Conservation (phyloP, 2,329 filamentous ascomycete species). For the Endothia cerciana region DNA sequence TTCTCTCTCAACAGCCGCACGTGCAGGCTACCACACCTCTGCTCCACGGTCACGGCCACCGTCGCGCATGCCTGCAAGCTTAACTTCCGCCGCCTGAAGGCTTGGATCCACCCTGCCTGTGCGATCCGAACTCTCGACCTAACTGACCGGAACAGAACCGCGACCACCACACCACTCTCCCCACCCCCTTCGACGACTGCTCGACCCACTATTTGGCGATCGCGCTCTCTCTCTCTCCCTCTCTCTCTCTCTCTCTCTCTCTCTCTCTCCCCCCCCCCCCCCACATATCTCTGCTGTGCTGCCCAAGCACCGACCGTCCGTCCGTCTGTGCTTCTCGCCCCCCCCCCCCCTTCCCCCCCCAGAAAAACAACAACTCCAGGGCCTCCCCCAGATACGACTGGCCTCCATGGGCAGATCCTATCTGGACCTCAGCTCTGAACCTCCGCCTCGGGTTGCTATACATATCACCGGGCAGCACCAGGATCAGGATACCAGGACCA, state of each 20-base stretch:
- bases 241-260: neutral
- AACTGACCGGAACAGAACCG: no score
- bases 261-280: neutral
- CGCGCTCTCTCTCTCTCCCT: neutral
- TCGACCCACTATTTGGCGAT: neutral
- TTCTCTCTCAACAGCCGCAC: neutral
- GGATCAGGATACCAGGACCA: neutral
- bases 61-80: conserved; percentile 1
- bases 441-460: neutral
- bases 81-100: conserved; percentile 5
- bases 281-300: no score
- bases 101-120: neutral
- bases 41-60: neutral
- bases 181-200: neutral
- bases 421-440: neutral
- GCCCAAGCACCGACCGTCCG: neutral
- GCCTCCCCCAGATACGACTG: neutral
- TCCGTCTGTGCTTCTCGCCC: neutral
- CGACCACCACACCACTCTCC: no score
- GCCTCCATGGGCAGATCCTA: neutral
- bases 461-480: neutral
- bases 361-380: neutral
- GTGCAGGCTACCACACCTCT: neutral
- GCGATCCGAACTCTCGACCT: neutral
- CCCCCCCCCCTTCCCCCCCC: no score